These are phyloP conservation scores for Penicillium hordei DNA, from an alignment of 2,329 filamentous ascomycete species.

Conservation along the genomic window DNA sequence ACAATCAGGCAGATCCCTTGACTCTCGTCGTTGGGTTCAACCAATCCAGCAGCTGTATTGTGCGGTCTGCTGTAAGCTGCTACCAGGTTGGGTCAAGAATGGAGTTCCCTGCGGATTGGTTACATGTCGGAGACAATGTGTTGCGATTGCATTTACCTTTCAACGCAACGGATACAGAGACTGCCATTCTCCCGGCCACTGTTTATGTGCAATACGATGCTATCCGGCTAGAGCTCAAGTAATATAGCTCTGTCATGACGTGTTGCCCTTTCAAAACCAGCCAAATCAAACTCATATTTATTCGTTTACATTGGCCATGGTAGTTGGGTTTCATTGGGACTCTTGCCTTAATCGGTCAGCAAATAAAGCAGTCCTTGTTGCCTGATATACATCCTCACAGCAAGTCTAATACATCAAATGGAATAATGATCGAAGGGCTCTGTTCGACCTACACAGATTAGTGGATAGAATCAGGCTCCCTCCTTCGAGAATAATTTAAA, in stretches of 20 bases:
- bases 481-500: not conserved
- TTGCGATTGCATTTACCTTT: slow-evolving; percentile 60
- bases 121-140: slow-evolving; percentile 56
- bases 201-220: slow-evolving; percentile 68
- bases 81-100: slow-evolving; percentile 64
- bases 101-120: slow-evolving; percentile 51
- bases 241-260: not conserved
- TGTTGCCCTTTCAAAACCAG: not conserved
- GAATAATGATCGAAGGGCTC: not conserved
- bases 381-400: not conserved
- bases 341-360: not conserved
- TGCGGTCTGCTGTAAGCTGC: slow-evolving; percentile 60
- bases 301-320: not conserved
- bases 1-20: slow-evolving; percentile 39
- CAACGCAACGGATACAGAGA: slow-evolving; percentile 60
- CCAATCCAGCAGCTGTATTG: slow-evolving; percentile 60
- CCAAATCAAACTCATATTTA: not conserved
- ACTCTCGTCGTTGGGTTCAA: slow-evolving; percentile 46
- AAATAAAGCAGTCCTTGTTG: too few relatives aligned
- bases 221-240: slow-evolving; percentile 56
- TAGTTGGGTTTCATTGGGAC: not conserved
- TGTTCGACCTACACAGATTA: not conserved
- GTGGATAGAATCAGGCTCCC: too few relatives aligned
- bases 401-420: not conserved
- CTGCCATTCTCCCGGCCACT: slow-evolving; percentile 54